Evolutionary conservation across 2,329 filamentous ascomycete genomes (phyloP).

Genomic region (Alternaria brassicae): DNA sequence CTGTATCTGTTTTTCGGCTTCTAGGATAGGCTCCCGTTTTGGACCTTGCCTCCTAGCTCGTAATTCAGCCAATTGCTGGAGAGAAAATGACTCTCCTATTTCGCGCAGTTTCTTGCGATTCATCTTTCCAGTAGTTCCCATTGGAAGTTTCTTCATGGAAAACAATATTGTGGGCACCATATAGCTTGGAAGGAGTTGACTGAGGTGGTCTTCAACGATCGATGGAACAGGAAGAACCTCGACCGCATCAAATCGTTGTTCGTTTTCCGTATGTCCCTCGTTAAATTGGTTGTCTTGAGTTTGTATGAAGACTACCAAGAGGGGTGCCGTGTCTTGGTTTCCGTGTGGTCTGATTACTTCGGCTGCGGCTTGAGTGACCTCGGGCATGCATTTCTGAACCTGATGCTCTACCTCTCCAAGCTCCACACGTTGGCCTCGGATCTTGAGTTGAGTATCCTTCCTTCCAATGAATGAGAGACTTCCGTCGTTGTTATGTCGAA

Average conservation of each 20-base stretch:
- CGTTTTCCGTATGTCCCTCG: no score
- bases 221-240: no score
- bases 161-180: conserved; percentile 56
- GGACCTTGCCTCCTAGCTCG: not conserved
- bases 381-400: not conserved
- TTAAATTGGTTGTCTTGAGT: no score
- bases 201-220: not conserved
- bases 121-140: conserved; percentile 55
- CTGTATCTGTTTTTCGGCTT: not conserved
- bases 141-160: conserved; percentile 53
- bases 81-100: conserved; percentile 13
- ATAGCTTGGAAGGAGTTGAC: conserved; percentile 34
- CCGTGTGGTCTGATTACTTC: not conserved
- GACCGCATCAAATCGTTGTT: no score
- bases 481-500: conserved; percentile 15
- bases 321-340: not conserved
- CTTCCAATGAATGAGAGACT: conserved; percentile 15
- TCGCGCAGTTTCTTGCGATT: conserved; percentile 30
- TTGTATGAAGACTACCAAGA: not conserved
- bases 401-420: conserved; percentile 23
- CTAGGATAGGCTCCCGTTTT: not conserved
- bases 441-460: conserved; percentile 25
- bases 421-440: conserved; percentile 26
- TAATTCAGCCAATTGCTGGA: not conserved
- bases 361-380: not conserved